Base-by-base conservation (phyloP, 2,329 filamentous ascomycete species). In the Aspergillus quadrilineatus region DNA sequence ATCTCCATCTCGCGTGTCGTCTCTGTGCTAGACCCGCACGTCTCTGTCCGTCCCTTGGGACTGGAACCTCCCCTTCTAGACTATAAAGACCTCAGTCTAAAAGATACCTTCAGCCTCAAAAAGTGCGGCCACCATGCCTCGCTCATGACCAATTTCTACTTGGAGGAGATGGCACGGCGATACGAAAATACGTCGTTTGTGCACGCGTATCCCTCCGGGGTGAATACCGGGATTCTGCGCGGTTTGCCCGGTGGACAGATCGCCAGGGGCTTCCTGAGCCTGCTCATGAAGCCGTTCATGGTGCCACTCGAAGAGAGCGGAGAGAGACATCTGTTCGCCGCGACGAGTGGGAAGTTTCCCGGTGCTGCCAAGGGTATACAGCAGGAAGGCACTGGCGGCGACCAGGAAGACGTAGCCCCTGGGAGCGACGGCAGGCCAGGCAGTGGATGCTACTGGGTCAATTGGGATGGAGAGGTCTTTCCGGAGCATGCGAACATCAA, bases 151-250 rank as follows among this genome's bases (percentile, higher is more conserved):
- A 69, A 77, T 28, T 60, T 66, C 9, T 61, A 51, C 17, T 37
- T 66, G n/a, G 61, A 64, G 37, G 69, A 65, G 8, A 73, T 77
- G 63, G 60, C 65, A 0, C 56, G 71, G 30, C 65, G 70, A 32
- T 42, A 71, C 7, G 58, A 55, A 1, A 57, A 63, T 3, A 60
- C 59, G 2, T 60, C 59, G 8, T 80, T 77, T 48, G 61, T 78
- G 0, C 77, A 80, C 46, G 73, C 73, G 0, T 72, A 61, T 8
- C 78, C 78, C 0, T 76, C 77, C 1, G 22, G 65, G 1, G 78
- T 80, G 12, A 66, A 66, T 1, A 74, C 77, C 0, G 67, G 67
- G 1, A 56, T 79, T 1, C 70, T 75, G 1, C 55, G 69, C 61
- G 67, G 70, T 65, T 59, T 78, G 0, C 76, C 75, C 0, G 55